Evolutionary conservation across 2,329 filamentous ascomycete species (phyloP).

Genomic region (Fusarium pininemorale): DNA sequence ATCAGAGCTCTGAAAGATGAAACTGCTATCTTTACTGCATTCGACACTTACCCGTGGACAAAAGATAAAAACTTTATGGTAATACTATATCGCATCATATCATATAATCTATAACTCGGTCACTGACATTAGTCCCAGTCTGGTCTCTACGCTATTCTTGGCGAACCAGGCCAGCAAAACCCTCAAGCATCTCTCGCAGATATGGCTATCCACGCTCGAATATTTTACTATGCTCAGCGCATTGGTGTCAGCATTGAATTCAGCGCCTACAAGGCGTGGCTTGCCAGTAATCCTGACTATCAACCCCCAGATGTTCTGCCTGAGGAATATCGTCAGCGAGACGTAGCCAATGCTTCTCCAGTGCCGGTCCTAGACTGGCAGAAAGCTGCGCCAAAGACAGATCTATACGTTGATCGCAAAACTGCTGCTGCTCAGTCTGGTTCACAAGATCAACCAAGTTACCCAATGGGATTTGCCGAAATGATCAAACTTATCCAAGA

Average conservation of each 20-base stretch:
- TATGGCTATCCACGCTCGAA: slow-evolving; percentile 73
- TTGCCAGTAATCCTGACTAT: slow-evolving; percentile 50
- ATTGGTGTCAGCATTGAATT: slow-evolving; percentile 69
- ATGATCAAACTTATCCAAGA: slow-evolving; percentile 86
- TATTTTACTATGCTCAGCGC: slow-evolving; percentile 70
- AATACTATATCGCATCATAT: slow-evolving; percentile 9
- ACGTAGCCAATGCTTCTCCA: slow-evolving; percentile 13
- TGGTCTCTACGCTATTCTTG: slow-evolving; percentile 72
- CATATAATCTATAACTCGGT: background rate
- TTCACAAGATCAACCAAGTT: slow-evolving; percentile 66
- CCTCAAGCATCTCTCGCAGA: slow-evolving; percentile 60
- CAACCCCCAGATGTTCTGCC: slow-evolving; percentile 50
- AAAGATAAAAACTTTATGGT: slow-evolving; percentile 75
- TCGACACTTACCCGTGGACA: slow-evolving; percentile 74
- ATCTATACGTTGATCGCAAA: slow-evolving; percentile 56
- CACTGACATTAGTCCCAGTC: slow-evolving; percentile 49
- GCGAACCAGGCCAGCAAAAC: slow-evolving; percentile 55
- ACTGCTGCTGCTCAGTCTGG: slow-evolving; percentile 30
- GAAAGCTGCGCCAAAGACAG: slow-evolving; percentile 58
- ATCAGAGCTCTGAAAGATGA: slow-evolving; percentile 53
- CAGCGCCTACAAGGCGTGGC: slow-evolving; percentile 73
- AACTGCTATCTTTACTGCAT: slow-evolving; percentile 63
- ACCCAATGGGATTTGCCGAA: slow-evolving; percentile 84
- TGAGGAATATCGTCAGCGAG: slow-evolving; percentile 42
- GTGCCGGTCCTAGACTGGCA: slow-evolving; percentile 55